Evolutionary conservation across 495 filamentous ascomycete species (phyloP).

Genomic region (Talaromyces thailandensis): DNA sequence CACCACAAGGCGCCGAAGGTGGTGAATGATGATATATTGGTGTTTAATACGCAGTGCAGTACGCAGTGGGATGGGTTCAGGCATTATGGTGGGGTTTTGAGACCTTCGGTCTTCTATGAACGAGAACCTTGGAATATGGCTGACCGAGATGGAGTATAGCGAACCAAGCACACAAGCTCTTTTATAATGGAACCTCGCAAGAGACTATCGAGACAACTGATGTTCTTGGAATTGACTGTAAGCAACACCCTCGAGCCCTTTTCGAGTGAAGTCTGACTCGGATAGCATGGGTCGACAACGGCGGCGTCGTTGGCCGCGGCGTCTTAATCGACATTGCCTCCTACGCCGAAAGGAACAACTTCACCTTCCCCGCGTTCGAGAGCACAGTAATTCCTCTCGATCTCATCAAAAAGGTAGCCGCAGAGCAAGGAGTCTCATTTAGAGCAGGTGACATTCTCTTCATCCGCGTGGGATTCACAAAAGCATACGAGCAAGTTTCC

Average conservation of each 20-base stretch:
- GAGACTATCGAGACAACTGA: conserved; percentile 42
- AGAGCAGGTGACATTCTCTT: conserved; percentile 47
- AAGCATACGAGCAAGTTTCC: conserved; percentile 28
- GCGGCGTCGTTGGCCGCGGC: conserved; percentile 46
- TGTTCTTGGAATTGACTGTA: conserved; percentile 37
- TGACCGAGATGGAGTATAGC: conserved; percentile 10
- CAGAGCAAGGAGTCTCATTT: conserved; percentile 24
- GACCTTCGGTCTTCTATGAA: neutral
- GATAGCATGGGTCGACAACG: conserved; percentile 33
- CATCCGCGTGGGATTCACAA: conserved; percentile 40
- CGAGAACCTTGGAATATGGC: conserved; percentile 2
- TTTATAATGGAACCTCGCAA: conserved; percentile 53
- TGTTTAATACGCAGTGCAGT: conserved; percentile 51
- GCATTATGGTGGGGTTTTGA: conserved; percentile 30
- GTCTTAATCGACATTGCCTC: conserved; percentile 49
- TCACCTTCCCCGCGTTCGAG: conserved; percentile 26
- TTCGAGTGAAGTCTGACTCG: neutral
- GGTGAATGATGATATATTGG: conserved; percentile 52
- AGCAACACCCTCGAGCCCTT: neutral
- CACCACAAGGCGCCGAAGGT: conserved; percentile 27
- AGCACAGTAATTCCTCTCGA: conserved; percentile 30
- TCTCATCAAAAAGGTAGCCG: conserved; percentile 28
- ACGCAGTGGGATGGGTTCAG: conserved; percentile 51
- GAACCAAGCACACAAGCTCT: conserved; percentile 44
- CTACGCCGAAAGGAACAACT: conserved; percentile 35